Base-by-base conservation (phyloP, 495 filamentous ascomycete species). In the Aspergillus panamensis region DNA sequence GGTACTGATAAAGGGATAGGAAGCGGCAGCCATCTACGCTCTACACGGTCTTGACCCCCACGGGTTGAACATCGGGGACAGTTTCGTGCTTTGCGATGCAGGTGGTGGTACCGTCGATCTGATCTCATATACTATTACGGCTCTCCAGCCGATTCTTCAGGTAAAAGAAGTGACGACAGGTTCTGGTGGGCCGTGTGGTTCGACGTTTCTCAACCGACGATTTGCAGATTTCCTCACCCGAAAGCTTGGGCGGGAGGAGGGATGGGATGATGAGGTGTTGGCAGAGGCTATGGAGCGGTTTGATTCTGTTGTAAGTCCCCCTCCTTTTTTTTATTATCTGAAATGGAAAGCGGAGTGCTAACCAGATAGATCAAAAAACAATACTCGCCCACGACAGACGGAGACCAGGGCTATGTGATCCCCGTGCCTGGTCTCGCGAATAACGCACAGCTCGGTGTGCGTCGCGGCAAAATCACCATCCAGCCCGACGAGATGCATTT, bases 21-120 rank as follows among this genome's bases (percentile, higher is more conserved):
- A 92, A 69, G 88, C 87, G 3, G 88, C 88, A 0, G 89, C 88
- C 0, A 81, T 89, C 0, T 89, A 89, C 60, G 86, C 87, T 0
- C 74, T 92, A 2, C 82, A 84, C 49, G 82, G 81, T 29, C 6
- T 85, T 84, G 59, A 81, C 85, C 67, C 86, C 80, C n/a, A 88
- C 84, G 58, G 76, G 76, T 45, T 71, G 85, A 31, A 81, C 72
- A 55, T 57, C 13, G 86, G 82, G 1, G 86, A 91, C 57, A 88
- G 87, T 43, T 87, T 92, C 58, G 77, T 91, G 42, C 76, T 92
- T 3, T 88, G 87, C 62, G 89, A 92, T 67, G 87, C 86, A 0
- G 87, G 88, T 32, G 89, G 88, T n/a, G 89, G 87, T 1, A 91
- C 88, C 0, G 87, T 91, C 0, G 83, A 85, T 64, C 71, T 90